Base-by-base conservation (phyloP, 495 filamentous ascomycete species). In the Friedmanniomyces simplex region DNA sequence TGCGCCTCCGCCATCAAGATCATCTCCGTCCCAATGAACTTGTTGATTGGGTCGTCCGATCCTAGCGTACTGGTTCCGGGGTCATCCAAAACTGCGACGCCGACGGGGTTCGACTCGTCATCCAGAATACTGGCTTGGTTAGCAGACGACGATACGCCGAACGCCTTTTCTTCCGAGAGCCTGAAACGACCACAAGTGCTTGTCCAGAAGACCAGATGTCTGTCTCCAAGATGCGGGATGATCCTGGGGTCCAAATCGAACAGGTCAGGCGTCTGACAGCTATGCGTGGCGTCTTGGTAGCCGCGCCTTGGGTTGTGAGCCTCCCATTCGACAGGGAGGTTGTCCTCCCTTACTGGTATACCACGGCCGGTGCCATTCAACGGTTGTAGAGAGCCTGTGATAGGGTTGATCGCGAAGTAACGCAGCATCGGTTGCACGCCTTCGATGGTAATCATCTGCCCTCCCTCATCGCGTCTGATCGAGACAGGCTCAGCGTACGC, bases 351-450 rank as follows among this genome's bases (percentile, higher is more conserved):
- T 10, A 54, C n/a, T 1, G 34, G 22, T 4, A 54, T n/a, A 21
- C 52, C 52, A 2, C 36, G 52, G 22, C 52, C 37, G 21, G n/a
- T 21, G 1, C 52, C 52, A 54, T 54, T 54, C 22, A 54, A 13
- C 14, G 52, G 30, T 21, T 2, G 20, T 8, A 54, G 36, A 13
- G 14, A 20, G 16, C 18, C 21, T 1, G 13, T 42, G 10, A 25
- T 24, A 12, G n/a, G 18, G 8, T 39, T 11, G n/a, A 54, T 3
- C 3, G 39, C 24, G 52, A 42, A 42, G 34, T 43, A 54, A 34
- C 52, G 52, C 12, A 54, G 36, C 52, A 54, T 41, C 10, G 52
- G 52, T 43, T 43, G 28, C 2, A 54, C 41, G 34, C 52, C 21
- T 22, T 54, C 52, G 16, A 49, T 54, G 14, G 22, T 20, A n/a